These are phyloP conservation scores for Medicago lupulina DNA, from an alignment of 306 rosid species.

Conservation along the genomic window DNA sequence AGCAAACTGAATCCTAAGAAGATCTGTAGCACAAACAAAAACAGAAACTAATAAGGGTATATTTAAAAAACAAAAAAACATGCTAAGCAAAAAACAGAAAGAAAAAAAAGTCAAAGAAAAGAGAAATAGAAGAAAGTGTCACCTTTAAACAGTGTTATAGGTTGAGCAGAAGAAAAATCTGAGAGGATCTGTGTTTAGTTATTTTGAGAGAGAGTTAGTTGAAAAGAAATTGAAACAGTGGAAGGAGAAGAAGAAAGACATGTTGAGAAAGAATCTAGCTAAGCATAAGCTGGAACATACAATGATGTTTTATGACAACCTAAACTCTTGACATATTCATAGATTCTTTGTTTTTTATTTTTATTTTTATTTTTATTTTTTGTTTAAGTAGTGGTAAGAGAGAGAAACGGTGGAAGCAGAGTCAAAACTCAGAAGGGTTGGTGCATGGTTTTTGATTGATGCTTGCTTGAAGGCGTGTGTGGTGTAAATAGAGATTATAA, in stretches of 20 bases:
- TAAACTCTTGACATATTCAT: constrained; percentile 42
- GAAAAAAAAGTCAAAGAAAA: constrained; percentile 20
- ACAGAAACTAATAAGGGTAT: neutral
- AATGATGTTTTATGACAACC: constrained; percentile 47
- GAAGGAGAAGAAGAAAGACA: constrained; percentile 35
- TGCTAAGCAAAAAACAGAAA: constrained; percentile 27
- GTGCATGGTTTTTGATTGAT: neutral
- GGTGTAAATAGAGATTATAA: constrained; percentile 4
- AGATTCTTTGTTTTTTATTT: neutral
- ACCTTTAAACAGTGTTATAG: constrained; percentile 44
- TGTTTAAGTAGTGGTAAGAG: too few species aligned
- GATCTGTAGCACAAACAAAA: constrained; percentile 33
- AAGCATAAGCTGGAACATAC: constrained; percentile 48
- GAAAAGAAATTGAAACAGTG: neutral
- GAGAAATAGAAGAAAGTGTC: constrained; percentile 30
- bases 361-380: too few species aligned
- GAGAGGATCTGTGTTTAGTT: constrained; percentile 1
- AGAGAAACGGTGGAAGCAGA: neutral
- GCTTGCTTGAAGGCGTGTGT: constrained; percentile 1
- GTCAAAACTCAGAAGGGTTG: constrained; percentile 11
- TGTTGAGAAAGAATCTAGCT: constrained; percentile 47
- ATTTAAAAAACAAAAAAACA: too few species aligned
- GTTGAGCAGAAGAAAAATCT: neutral
- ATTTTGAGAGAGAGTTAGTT: constrained; percentile 19
- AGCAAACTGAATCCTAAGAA: constrained; percentile 35